Evolutionary conservation across 345 rosid genomes (phyloP), one percentile per base, ranked within the genome.

Genomic region (Rubroshorea leprosula): DNA sequence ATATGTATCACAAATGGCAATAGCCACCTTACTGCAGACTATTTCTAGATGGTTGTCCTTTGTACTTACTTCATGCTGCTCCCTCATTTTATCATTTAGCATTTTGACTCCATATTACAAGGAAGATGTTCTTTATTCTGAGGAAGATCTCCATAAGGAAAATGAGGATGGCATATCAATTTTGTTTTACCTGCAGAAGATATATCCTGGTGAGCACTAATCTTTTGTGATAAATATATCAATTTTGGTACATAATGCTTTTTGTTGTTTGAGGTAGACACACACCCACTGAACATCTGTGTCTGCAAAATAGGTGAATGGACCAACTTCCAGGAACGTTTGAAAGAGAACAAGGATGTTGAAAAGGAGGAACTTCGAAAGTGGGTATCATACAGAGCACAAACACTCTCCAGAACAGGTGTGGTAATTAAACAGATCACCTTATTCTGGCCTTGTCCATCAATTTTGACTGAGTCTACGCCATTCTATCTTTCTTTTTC

Each of bases 141-240:
- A 62, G 53, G 56, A 18, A 54, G 83, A 78, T 29, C 70, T 87
- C 68, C 74, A 80, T 58, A 53, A 67, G 60, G 79, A 68, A 58
- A 87, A 87, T 76, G 95, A 87, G 73, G 95, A 87, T 77, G 95
- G 91, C 60, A 87, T 84, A 65, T 82, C 95, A 15, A 82, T 80
- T 66, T 79, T 87, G 38, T 87, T 87, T 66, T 84, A 87, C 80
- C 69, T 87, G 80, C 89, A 87, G 73, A 84, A 79, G 49, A 87
- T 87, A 63, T 87, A 73, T 66, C 95, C 95, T 72, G 95, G 95
- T 84, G 71, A 52, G 58, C 44, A n/a, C 20, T 52, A 5, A 18
- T 62, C 26, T 16, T 20, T 31, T 31, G 18, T 53, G n/a, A n/a
- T n/a, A n/a, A n/a, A n/a, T n/a, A n/a, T n/a, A n/a, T n/a, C n/a